Conservation (phyloP, 805 yeast species). For the Wickerhamiella occidentalis region DNA sequence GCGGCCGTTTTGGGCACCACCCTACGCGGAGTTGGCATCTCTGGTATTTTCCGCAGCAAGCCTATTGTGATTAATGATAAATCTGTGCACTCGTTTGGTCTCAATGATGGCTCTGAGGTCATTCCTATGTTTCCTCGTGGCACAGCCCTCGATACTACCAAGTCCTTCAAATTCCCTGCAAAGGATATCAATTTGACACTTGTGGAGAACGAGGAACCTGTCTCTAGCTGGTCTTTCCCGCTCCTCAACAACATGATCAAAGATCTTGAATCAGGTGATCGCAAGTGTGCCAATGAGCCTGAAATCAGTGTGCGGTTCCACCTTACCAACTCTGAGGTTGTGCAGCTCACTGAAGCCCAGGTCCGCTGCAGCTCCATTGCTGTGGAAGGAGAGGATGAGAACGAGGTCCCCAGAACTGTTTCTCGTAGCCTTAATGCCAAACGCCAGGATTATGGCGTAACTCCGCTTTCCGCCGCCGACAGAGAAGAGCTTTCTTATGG, state of each 20-base stretch:
- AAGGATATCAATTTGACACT: constrained; percentile 28
- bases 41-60: constrained; percentile 54
- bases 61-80: constrained; percentile 49
- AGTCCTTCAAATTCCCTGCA: constrained; percentile 20
- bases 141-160: constrained; percentile 27
- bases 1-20: constrained; percentile 85
- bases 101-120: constrained; percentile 32
- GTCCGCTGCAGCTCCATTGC: constrained; percentile 18
- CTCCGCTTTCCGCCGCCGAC: constrained; percentile 39
- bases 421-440: constrained; percentile 19
- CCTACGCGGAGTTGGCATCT: constrained; percentile 63
- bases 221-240: constrained; percentile 24
- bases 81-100: constrained; percentile 41
- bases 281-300: constrained; percentile 16
- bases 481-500: constrained; percentile 37
- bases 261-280: constrained; percentile 23
- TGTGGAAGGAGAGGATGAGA: constrained; percentile 4
- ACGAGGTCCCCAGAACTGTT: constrained; percentile 13
- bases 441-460: constrained; percentile 32
- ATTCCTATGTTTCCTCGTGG: constrained; percentile 17
- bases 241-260: constrained; percentile 19
- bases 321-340: constrained; percentile 17
- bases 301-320: constrained; percentile 15
- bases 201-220: constrained; percentile 31
- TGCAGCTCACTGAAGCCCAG: constrained; percentile 15